These are phyloP conservation scores for Russula olivacea DNA, from an alignment of 768 basidiomycete genomes.

Conservation along the genomic window DNA sequence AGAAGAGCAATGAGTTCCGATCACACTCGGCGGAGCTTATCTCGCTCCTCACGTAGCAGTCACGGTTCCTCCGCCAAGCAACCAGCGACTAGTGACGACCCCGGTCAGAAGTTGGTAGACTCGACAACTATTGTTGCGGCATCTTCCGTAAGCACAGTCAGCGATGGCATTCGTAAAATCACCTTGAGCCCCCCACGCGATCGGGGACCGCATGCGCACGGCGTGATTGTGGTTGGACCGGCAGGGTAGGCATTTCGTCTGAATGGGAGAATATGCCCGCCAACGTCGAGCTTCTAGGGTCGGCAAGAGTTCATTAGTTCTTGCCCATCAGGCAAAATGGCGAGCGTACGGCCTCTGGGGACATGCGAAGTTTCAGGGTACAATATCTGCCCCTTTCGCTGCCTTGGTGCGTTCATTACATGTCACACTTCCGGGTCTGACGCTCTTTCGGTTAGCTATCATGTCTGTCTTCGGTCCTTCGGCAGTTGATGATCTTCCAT, in stretches of 20 bases:
- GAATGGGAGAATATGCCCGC: background rate
- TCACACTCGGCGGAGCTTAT: conserved; percentile 32
- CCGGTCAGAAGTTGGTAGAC: background rate
- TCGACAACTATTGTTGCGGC: conserved; percentile 7
- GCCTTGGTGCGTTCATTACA: conserved; percentile 43
- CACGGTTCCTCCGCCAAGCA: conserved; percentile 1
- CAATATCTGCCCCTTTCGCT: conserved; percentile 62
- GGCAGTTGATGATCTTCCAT: conserved; percentile 70
- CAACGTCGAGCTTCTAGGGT: conserved; percentile 36
- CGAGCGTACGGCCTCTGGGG: conserved; percentile 68
- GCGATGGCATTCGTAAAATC: conserved; percentile 41
- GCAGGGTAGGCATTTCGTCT: conserved; percentile 46
- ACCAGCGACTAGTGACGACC: background rate
- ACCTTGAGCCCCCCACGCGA: conserved; percentile 41
- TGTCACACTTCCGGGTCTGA: background rate
- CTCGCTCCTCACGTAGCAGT: conserved; percentile 41
- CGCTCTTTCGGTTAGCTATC: conserved; percentile 40
- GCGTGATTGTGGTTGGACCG: conserved; percentile 56
- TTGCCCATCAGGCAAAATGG: conserved; percentile 69
- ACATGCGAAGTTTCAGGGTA: conserved; percentile 64
- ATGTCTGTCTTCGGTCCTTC: conserved; percentile 63
- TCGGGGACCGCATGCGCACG: conserved; percentile 45
- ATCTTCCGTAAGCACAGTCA: conserved; percentile 30
- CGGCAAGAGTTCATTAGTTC: conserved; percentile 71
- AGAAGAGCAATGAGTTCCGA: conserved; percentile 26